Percentiles rank a stretch among this genome's conserved stretches.
These are phyloP conservation scores for Fragaria vesca DNA, from an alignment of 306 rosid genomes.

Conservation along the genomic window DNA sequence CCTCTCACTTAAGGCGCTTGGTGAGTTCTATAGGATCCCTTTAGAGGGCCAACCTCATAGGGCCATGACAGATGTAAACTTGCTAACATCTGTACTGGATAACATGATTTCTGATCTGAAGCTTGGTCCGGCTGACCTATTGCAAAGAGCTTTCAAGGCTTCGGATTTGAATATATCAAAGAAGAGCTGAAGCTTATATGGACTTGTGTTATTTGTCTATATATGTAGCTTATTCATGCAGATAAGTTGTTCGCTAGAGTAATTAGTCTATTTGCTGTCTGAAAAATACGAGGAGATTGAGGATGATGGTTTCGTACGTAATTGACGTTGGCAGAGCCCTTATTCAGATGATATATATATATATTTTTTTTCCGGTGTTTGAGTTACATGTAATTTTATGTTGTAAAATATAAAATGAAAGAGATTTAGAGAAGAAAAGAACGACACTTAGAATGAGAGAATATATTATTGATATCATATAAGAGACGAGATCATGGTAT, in stretches of 20 bases:
- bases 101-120: conserved; percentile 7
- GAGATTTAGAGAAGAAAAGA: no score
- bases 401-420: no score
- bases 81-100: neutral
- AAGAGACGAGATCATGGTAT: no score
- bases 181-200: neutral
- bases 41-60: neutral
- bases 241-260: neutral
- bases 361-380: no score
- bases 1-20: neutral
- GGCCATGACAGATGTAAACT: conserved; percentile 3
- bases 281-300: no score
- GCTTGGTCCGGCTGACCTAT: neutral
- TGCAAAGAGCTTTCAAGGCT: conserved; percentile 5
- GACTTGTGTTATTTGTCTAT: neutral
- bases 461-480: no score
- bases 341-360: no score
- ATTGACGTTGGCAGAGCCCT: no score
- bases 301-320: no score
- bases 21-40: neutral
- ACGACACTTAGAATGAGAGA: no score
- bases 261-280: neutral
- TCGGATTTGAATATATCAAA: neutral
- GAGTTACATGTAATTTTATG: no score
- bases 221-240: neutral